Percentiles rank a stretch among this genome's conserved stretches.
phyloP scores from a whole-genome alignment of 495 filamentous ascomycete genomes.

The Lophiostoma macrostomum region DNA sequence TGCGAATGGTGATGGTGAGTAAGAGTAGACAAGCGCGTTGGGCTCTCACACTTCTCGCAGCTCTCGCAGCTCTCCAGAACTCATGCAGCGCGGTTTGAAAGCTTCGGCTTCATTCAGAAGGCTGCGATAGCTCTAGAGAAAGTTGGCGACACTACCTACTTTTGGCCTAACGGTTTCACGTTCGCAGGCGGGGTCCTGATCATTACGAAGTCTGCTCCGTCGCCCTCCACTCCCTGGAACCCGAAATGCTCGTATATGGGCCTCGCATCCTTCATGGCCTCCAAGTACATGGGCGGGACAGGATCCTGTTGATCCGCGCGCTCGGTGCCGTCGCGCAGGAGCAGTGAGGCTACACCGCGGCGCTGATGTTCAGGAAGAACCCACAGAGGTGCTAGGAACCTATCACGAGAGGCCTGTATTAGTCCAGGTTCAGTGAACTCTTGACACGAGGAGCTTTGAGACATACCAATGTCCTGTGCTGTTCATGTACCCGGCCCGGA shows the following conservation, averaged over 20 bases:
- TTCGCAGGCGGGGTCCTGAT: slow-evolving; percentile 9
- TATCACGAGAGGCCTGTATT: slow-evolving; percentile 1
- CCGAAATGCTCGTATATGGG: slow-evolving; percentile 24
- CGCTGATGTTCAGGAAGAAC: slow-evolving; percentile 18
- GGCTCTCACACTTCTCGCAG: no score
- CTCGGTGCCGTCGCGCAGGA: slow-evolving; percentile 14
- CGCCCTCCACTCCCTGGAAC: slow-evolving; percentile 19
- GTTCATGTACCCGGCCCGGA: slow-evolving; percentile 1
- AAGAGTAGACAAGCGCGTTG: no score
- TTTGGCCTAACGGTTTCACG: background rate
- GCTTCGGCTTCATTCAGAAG: no score
- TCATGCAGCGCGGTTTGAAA: no score
- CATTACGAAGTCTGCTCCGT: slow-evolving; percentile 16
- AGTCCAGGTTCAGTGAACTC: background rate
- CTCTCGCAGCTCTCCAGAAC: no score
- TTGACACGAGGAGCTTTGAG: background rate
- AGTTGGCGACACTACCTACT: no score
- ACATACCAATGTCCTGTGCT: slow-evolving; percentile 21
- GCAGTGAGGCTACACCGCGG: slow-evolving; percentile 11
- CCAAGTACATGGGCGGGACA: slow-evolving; percentile 19
- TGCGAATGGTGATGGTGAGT: no score
- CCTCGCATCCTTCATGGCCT: slow-evolving; percentile 17
- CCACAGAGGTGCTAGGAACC: slow-evolving; percentile 22
- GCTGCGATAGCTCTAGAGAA: no score
- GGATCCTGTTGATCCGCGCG: slow-evolving; percentile 10